These are phyloP conservation scores for Picochlorum sp. DNA, from an alignment of 139 green algal species.

Conservation along the genomic window DNA sequence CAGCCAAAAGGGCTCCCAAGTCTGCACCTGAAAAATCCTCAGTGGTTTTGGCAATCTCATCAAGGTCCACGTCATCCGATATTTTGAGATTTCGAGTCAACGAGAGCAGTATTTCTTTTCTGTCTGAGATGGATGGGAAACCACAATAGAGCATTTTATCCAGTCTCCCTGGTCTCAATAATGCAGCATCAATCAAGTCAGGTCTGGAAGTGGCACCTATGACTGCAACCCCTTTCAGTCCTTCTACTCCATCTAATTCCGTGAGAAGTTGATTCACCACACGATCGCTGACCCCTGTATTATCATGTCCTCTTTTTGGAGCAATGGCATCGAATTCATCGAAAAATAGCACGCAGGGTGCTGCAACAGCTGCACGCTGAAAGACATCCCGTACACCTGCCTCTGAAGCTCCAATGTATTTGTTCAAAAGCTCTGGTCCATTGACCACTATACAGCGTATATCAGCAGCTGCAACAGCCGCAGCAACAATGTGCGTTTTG, in stretches of 20 bases:
- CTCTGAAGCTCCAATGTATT: conserved; percentile 95
- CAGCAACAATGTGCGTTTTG: conserved; percentile 87
- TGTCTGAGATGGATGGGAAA: conserved; percentile 38
- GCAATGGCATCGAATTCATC: conserved; percentile 99
- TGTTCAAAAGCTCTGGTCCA: conserved; percentile 97
- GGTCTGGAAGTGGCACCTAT: conserved; percentile 86
- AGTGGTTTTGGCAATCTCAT: conserved; percentile 20
- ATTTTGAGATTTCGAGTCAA: conserved; percentile 43
- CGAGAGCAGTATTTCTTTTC: conserved; percentile 34
- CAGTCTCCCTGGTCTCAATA: conserved; percentile 81
- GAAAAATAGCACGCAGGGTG: conserved; percentile 97
- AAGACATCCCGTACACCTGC: conserved; percentile 88
- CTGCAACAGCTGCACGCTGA: conserved; percentile 63
- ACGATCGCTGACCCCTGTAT: conserved; percentile 86
- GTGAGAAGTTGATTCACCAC: conserved; percentile 97
- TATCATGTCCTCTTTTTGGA: conserved; percentile 85
- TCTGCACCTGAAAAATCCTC: conserved; percentile 50
- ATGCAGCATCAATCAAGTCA: conserved; percentile 83
- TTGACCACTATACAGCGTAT: conserved; percentile 71
- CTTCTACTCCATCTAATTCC: conserved; percentile 94
- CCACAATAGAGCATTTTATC: conserved; percentile 60
- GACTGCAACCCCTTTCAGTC: conserved; percentile 79
- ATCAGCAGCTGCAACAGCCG: conserved; percentile 62
- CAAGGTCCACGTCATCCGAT: conserved; percentile 35
- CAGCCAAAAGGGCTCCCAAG: conserved; percentile 62